phyloP scores from a whole-genome alignment of 352 stramenopile species.

The Thraustochytrium sp. region DNA sequence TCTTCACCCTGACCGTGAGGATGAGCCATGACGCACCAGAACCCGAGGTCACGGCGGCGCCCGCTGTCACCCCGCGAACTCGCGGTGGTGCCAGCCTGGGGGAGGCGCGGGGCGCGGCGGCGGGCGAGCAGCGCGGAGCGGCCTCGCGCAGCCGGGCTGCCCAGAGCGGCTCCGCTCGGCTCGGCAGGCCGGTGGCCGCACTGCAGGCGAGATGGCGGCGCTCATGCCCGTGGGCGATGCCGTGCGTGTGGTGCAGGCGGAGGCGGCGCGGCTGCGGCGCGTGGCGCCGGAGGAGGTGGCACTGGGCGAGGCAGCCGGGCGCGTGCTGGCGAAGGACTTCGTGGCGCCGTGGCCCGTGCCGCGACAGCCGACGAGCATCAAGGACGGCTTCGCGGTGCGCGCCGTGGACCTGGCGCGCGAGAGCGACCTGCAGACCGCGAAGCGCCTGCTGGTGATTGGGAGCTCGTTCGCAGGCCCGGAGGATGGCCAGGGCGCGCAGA shows the following conservation, averaged over 20 bases:
- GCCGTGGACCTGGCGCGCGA: background rate
- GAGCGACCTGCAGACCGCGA: background rate
- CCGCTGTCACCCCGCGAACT: no score
- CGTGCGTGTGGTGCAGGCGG: background rate
- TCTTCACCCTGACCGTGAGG: no score
- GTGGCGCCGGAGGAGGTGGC: background rate
- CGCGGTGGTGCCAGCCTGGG: no score
- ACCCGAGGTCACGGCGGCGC: no score
- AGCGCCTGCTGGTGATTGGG: background rate
- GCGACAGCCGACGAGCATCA: slow-evolving; percentile 89
- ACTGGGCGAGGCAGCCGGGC: slow-evolving; percentile 10
- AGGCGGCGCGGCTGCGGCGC: background rate
- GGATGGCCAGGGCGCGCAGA: slow-evolving; percentile 36
- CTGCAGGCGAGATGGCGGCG: background rate
- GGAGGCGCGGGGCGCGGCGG: no score
- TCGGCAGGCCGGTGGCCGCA: background rate
- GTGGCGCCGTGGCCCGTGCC: slow-evolving; percentile 76
- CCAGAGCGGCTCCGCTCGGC: background rate
- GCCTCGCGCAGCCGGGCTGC: background rate
- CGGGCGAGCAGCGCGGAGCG: background rate
- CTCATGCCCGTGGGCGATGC: background rate
- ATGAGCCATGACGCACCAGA: no score
- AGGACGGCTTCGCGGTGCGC: slow-evolving; percentile 92
- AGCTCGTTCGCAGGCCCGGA: slow-evolving; percentile 41
- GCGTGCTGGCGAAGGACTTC: slow-evolving; percentile 55